Base-by-base conservation (phyloP, 257 asterid species). In the Lithospermum erythrorhizon region DNA sequence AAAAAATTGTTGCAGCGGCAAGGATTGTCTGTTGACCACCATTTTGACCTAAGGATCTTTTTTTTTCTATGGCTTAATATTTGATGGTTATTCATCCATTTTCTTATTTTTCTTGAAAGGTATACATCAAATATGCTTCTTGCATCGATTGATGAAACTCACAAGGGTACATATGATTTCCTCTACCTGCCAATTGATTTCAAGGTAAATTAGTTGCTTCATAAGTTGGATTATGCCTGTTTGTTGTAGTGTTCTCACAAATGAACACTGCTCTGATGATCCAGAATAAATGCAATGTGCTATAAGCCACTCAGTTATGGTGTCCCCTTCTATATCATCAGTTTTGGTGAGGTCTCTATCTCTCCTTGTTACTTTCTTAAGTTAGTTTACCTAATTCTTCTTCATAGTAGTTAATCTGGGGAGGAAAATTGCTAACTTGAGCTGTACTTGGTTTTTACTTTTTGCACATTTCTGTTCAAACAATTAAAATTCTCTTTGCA, bases 221-320 rank as follows among this genome's bases (percentile, higher is more conserved):
- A 30, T 58, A 37, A 14, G 29, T 41, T 11, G 5, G 18, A 41
- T 35, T 35, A 35, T 2, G 5, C 6, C 6, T 3, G 13, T 11
- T 41, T 41, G 49, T 41, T 41, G 17, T 1, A 41, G 45, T 41
- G 49, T 41, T 41, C 49, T 41, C 49, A 41, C 17, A 14, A 41
- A 14, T 41, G 16, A 41, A 41, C 18, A 41, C 51, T 67, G 13
- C 62, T 63, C 54, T 63, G 62, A 54, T 71, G 52, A 56, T 78
- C 64, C 89, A 91, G 98, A 91, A 91, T 73, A 91, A 91, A 75
- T 91, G 98, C 86, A 91, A 91, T 6, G 98, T 91, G n/a, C n/a
- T n/a, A n/a, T n/a, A n/a, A n/a, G n/a, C n/a, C n/a, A n/a, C n/a
- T n/a, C n/a, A n/a, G n/a, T n/a, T 51, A 91, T 91, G 98, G 85